These are phyloP conservation scores for Diddensiella caesifluorescens DNA, from an alignment of 805 yeast genomes.

Conservation along the genomic window DNA sequence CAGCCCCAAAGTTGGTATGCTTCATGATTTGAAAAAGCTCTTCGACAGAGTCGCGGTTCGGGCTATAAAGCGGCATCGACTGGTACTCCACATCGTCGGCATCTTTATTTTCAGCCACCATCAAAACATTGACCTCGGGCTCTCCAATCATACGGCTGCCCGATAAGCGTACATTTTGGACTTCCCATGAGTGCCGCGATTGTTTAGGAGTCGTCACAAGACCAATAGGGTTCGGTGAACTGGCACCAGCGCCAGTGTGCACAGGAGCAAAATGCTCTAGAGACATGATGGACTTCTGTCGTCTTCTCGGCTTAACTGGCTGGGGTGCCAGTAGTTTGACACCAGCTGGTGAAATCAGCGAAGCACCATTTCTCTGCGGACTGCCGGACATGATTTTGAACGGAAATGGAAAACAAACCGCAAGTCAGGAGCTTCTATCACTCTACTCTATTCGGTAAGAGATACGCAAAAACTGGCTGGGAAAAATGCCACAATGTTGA, in stretches of 20 bases:
- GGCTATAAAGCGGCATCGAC: neutral
- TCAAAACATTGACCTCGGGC: conserved; percentile 4
- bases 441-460: no score
- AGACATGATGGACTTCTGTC: conserved; percentile 17
- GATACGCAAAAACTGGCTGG: no score
- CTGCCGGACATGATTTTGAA: no score
- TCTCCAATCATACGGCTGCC: conserved; percentile 6
- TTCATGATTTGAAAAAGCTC: conserved; percentile 13
- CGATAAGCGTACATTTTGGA: conserved; percentile 8
- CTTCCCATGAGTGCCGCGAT: conserved; percentile 12
- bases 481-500: no score
- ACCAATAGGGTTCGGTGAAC: no score
- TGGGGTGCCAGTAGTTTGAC: conserved; percentile 21
- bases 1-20: conserved; percentile 1
- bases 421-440: no score
- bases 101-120: neutral
- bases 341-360: no score
- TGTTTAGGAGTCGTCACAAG: no score
- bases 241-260: neutral
- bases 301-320: conserved; percentile 21
- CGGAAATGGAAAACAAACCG: no score
- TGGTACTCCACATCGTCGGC: conserved; percentile 1
- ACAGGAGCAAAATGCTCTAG: conserved; percentile 10
- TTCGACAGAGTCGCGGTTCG: conserved; percentile 6
- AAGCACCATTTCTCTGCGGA: no score